Conservation (phyloP, 2,329 filamentous ascomycete species). For the Monosporascus sp. region DNA sequence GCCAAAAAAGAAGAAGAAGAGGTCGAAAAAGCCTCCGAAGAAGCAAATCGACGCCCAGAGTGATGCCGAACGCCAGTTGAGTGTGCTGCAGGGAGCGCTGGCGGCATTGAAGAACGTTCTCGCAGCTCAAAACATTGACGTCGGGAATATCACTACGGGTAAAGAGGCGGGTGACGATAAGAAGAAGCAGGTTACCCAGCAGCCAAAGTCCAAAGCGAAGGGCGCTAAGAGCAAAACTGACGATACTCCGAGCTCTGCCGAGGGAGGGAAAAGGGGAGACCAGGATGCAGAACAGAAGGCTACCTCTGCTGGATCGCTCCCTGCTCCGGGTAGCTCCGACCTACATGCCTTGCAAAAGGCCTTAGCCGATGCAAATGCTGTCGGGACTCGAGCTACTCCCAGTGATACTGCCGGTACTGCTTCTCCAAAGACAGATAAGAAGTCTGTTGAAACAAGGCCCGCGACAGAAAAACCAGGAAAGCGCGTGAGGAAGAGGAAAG, state of each 20-base stretch:
- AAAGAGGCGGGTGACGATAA: background rate
- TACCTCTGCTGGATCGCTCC: background rate
- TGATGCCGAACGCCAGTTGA: conserved; percentile 21
- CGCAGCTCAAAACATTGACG: conserved; percentile 24
- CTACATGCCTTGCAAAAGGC: background rate
- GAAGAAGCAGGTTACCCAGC: background rate
- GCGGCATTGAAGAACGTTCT: conserved; percentile 33
- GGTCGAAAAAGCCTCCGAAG: conserved; percentile 18
- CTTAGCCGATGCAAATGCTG: background rate
- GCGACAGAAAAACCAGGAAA: conserved; percentile 1
- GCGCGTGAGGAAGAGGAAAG: background rate
- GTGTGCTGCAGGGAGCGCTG: conserved; percentile 32
- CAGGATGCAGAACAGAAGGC: background rate
- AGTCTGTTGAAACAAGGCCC: background rate
- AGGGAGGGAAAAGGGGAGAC: background rate
- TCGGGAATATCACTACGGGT: conserved; percentile 8
- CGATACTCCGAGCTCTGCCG: too few species aligned
- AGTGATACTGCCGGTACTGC: background rate
- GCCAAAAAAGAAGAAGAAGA: conserved; percentile 14
- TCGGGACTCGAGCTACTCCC: background rate
- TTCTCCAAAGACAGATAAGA: background rate
- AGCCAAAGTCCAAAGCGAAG: conserved; percentile 2
- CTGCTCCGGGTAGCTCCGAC: background rate
- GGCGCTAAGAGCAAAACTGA: background rate
- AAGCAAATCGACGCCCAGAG: conserved; percentile 2